Evolutionary conservation across 2,329 filamentous ascomycete genomes (phyloP).

Genomic region (Microsporum canis): DNA sequence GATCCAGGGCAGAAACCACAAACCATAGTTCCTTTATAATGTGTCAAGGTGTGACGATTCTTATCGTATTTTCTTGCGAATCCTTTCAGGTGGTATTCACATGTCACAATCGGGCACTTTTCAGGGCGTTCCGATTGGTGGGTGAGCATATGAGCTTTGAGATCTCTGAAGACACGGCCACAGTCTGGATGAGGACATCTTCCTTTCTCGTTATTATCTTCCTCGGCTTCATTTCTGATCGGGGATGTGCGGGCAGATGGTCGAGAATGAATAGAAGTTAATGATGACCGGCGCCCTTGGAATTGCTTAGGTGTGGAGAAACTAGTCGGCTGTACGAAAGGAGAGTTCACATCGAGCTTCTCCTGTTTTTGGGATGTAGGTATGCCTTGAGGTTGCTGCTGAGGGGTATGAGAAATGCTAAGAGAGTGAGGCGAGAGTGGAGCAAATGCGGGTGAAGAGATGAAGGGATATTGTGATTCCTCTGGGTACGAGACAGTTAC

Average conservation of each 20-base stretch:
- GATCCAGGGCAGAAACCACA: constrained; percentile 89
- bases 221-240: constrained; percentile 48
- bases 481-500: constrained; percentile 27
- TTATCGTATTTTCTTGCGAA: constrained; percentile 96
- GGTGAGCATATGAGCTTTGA: constrained; percentile 89
- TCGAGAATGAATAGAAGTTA: constrained; percentile 58
- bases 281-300: constrained; percentile 52
- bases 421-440: constrained; percentile 29
- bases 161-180: constrained; percentile 75
- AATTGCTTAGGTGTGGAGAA: constrained; percentile 40
- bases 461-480: constrained; percentile 21
- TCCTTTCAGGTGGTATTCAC: constrained; percentile 84
- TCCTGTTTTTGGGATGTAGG: constrained; percentile 18
- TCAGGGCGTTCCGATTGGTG: constrained; percentile 84
- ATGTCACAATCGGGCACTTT: constrained; percentile 85
- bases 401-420: constrained; percentile 16
- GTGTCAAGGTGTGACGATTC: constrained; percentile 84
- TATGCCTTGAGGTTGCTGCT: constrained; percentile 17
- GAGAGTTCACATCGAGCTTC: constrained; percentile 36
- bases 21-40: constrained; percentile 96
- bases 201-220: constrained; percentile 53
- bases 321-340: constrained; percentile 48
- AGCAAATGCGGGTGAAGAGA: constrained; percentile 21
- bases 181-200: constrained; percentile 76
- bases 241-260: constrained; percentile 42